phyloP scores from a whole-genome alignment of 2,329 filamentous ascomycete genomes.

The Aureobasidium leucospermi region DNA sequence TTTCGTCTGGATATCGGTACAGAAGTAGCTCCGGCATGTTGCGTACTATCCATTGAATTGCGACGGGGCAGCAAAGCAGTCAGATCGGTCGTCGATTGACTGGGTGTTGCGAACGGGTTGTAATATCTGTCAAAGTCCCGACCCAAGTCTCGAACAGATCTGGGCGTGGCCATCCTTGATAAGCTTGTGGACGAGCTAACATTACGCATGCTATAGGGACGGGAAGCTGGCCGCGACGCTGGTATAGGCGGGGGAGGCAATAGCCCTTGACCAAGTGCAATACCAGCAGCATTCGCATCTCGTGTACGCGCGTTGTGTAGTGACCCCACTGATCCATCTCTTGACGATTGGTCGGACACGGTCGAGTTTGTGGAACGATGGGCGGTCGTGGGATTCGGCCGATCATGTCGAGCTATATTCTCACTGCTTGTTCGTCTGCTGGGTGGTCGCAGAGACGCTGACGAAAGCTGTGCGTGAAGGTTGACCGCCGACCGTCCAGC shows the following conservation, averaged over 20 bases:
- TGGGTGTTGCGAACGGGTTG: conserved; percentile 30
- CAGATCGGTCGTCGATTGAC: conserved; percentile 28
- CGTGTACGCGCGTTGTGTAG: conserved; percentile 16
- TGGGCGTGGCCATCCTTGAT: conserved; percentile 23
- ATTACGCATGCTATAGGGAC: conserved; percentile 19
- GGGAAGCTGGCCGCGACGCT: conserved; percentile 15
- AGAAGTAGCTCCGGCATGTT: conserved; percentile 14
- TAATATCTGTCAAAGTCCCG: conserved; percentile 32
- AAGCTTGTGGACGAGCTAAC: conserved; percentile 24
- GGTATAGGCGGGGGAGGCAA: conserved; percentile 13
- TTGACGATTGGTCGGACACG: conserved; percentile 6
- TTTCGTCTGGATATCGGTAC: conserved; percentile 21
- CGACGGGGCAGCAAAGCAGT: conserved; percentile 19
- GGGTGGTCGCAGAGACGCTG: conserved; percentile 26
- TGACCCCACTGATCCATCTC: conserved; percentile 11
- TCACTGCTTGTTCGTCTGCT: conserved; percentile 15
- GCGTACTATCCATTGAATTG: conserved; percentile 17
- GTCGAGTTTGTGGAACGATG: conserved; percentile 4
- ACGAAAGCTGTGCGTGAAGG: conserved; percentile 27
- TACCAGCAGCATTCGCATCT: conserved; percentile 17
- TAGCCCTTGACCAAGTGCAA: conserved; percentile 12
- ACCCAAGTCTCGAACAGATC: conserved; percentile 29
- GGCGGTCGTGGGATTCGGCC: not conserved
- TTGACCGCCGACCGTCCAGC: conserved; percentile 27
- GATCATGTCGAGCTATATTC: not conserved